Conservation (phyloP, 2,329 filamentous ascomycete genomes). For the Coniella lustricola region DNA sequence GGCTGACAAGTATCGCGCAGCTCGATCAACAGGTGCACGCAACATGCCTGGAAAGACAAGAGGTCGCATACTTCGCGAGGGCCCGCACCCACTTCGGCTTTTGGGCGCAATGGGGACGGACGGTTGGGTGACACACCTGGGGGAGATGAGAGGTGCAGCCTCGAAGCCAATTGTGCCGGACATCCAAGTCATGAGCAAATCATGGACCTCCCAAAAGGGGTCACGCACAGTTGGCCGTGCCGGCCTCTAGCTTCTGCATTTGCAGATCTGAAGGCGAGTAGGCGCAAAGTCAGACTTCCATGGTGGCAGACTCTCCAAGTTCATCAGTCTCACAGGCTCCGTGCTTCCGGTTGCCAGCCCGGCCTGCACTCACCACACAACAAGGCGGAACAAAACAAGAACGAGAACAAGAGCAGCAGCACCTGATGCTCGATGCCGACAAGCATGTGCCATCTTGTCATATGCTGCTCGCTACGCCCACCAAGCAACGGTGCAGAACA, state of each 20-base stretch:
- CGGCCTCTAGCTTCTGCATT: constrained; percentile 12
- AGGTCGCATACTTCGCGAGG: constrained; percentile 6
- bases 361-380: neutral
- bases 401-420: no score
- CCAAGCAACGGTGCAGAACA: no score
- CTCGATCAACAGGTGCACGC: neutral
- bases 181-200: constrained; percentile 8
- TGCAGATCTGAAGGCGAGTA: constrained; percentile 8
- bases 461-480: neutral
- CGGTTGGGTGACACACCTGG: neutral
- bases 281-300: neutral
- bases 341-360: neutral
- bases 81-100: constrained; percentile 16
- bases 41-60: neutral
- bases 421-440: no score
- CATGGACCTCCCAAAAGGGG: constrained; percentile 15
- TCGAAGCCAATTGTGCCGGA: constrained; percentile 10
- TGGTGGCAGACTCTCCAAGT: neutral
- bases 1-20: neutral
- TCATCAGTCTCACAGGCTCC: no score
- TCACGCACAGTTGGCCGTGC: constrained; percentile 7
- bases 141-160: constrained; percentile 5
- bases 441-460: neutral
- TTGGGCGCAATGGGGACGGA: constrained; percentile 2
- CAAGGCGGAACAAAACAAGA: neutral